A percentile compares a stretch with the other conserved stretches of the same genome.
Evolutionary conservation across 345 rosid species (phyloP).

Genomic region (Eucalyptus marginata): DNA sequence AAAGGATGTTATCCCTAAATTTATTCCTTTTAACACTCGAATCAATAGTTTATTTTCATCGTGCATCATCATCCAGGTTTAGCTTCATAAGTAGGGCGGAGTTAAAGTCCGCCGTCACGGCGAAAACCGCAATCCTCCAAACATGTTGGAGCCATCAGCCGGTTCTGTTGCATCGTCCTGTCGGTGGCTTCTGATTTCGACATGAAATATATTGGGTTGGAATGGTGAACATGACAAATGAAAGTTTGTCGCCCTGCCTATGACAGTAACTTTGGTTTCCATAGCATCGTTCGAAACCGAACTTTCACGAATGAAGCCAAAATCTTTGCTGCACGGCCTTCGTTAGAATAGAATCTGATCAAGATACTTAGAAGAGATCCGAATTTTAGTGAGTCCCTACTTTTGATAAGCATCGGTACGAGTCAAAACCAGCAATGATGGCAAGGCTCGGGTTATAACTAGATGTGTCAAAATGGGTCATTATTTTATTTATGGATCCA

Average conservation of each 20-base stretch:
- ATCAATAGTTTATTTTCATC: not conserved
- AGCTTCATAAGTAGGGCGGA: not conserved
- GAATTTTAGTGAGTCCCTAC: not conserved
- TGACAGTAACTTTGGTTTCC: not conserved
- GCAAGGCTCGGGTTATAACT: constrained; percentile 24
- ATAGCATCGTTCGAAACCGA: not conserved
- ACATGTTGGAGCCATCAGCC: not conserved
- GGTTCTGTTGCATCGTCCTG: not conserved
- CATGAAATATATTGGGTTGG: not conserved
- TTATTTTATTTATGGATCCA: too few relatives aligned
- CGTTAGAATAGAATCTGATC: not conserved
- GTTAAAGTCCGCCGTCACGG: not conserved
- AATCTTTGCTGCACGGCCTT: not conserved
- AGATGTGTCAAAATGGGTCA: too few relatives aligned
- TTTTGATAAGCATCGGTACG: not conserved
- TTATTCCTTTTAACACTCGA: not conserved
- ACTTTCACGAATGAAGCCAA: not conserved
- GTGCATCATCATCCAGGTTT: not conserved
- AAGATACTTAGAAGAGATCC: not conserved
- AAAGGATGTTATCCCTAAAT: not conserved
- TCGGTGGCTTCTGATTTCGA: not conserved
- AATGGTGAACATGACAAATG: accelerated
- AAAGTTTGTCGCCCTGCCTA: not conserved
- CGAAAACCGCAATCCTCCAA: not conserved
- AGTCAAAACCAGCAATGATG: constrained; percentile 19